These are phyloP conservation scores for Phytophthora melonis DNA, from an alignment of 352 stramenopile species.

Conservation along the genomic window DNA sequence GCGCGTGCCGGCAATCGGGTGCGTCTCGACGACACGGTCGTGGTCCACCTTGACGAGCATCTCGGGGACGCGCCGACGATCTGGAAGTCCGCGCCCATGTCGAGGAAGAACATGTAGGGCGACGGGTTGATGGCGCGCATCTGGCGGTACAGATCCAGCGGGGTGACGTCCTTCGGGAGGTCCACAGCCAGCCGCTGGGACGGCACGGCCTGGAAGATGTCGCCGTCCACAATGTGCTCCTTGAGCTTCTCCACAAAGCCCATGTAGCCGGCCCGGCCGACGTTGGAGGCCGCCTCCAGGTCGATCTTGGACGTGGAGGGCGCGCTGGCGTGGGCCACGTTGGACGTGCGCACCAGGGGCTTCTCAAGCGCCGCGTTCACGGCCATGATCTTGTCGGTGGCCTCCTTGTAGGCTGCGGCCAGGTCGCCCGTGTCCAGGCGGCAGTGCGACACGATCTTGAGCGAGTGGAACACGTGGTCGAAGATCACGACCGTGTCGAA, in stretches of 20 bases:
- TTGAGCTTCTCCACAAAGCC: slow-evolving; percentile 90
- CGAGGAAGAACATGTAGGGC: slow-evolving; percentile 92
- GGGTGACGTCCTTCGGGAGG: slow-evolving; percentile 68
- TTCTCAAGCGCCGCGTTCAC: slow-evolving; percentile 72
- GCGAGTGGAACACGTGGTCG: slow-evolving; percentile 91
- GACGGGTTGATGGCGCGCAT: slow-evolving; percentile 91
- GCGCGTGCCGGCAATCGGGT: slow-evolving; percentile 91
- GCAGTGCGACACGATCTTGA: slow-evolving; percentile 90
- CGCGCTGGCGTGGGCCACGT: slow-evolving; percentile 63
- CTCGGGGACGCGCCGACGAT: slow-evolving; percentile 88
- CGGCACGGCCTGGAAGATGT: slow-evolving; percentile 92
- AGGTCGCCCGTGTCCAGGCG: slow-evolving; percentile 77
- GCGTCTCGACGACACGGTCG: slow-evolving; percentile 85
- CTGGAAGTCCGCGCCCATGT: slow-evolving; percentile 87
- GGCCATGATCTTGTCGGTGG: slow-evolving; percentile 76
- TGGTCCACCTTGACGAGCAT: slow-evolving; percentile 93
- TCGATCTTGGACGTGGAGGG: slow-evolving; percentile 59
- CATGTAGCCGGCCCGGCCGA: slow-evolving; percentile 88
- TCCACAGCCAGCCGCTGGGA: slow-evolving; percentile 83
- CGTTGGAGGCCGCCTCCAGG: slow-evolving; percentile 82
- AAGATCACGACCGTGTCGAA: slow-evolving; percentile 92
- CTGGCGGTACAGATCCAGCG: slow-evolving; percentile 89
- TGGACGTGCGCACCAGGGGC: slow-evolving; percentile 64
- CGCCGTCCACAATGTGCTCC: slow-evolving; percentile 88
- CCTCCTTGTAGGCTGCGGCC: slow-evolving; percentile 71